Conservation (phyloP, 352 stramenopile species). For the Blastocystis sp. region DNA sequence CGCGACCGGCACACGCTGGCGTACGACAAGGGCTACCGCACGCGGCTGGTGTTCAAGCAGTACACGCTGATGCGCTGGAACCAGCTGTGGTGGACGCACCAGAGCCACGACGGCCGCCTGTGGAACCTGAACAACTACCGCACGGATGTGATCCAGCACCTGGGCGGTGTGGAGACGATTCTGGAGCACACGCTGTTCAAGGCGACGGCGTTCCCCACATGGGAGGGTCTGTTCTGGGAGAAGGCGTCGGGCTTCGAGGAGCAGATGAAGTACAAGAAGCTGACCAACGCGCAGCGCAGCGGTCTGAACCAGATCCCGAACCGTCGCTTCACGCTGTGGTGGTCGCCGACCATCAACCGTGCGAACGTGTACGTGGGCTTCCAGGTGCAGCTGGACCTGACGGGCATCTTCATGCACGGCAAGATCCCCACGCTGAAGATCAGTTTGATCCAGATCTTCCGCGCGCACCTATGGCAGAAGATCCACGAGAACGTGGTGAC, state of each 20-base stretch:
- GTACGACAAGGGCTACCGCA: constrained; percentile 98
- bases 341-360: constrained; percentile 99
- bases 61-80: constrained; percentile 95
- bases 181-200: constrained; percentile 99
- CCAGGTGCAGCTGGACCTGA: constrained; percentile 98
- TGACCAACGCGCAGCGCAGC: constrained; percentile 97
- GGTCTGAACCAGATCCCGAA: constrained; percentile 99
- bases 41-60: constrained; percentile 96
- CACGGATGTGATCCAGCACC: constrained; percentile 99
- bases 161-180: constrained; percentile 98
- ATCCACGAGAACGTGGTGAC: constrained; percentile 90
- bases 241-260: constrained; percentile 91
- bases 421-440: constrained; percentile 99
- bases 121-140: constrained; percentile 99
- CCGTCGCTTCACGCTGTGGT: constrained; percentile 98
- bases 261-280: constrained; percentile 98
- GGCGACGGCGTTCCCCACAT: constrained; percentile 99
- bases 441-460: constrained; percentile 89
- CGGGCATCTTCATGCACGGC: constrained; percentile 99
- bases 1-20: constrained; percentile 97
- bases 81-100: constrained; percentile 98
- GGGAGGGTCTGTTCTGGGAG: constrained; percentile 99
- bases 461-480: constrained; percentile 99
- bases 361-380: constrained; percentile 99
- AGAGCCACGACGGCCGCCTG: constrained; percentile 96